These are phyloP conservation scores for Arctium minus DNA, from an alignment of 129 eudicot genomes.

Conservation along the genomic window DNA sequence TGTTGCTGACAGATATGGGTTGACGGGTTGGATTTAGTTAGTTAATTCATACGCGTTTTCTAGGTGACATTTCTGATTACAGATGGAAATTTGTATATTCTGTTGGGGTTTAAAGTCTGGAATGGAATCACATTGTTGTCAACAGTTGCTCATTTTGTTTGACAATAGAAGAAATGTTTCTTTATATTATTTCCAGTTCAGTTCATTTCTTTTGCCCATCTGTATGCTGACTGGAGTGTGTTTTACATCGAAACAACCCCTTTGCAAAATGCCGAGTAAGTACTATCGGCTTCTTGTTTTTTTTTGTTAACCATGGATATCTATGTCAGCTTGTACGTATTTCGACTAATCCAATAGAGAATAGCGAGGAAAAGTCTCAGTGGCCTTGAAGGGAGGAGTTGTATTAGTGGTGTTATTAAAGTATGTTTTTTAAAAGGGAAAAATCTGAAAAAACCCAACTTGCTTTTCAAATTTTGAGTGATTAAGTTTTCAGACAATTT, in stretches of 20 bases:
- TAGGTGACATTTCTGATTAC: neutral
- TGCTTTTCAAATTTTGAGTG: too few species aligned
- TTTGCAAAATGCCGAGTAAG: neutral
- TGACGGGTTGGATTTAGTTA: constrained; percentile 72
- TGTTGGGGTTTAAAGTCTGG: neutral
- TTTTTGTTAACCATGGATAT: neutral
- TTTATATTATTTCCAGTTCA: neutral
- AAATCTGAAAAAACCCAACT: too few species aligned
- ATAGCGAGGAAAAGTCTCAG: too few species aligned
- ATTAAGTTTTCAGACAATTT: too few species aligned
- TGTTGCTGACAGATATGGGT: constrained; percentile 78
- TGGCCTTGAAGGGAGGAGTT: too few species aligned
- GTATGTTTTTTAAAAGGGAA: too few species aligned
- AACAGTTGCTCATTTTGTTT: neutral
- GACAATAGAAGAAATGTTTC: neutral
- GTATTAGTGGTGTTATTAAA: neutral
- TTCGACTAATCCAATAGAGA: too few species aligned
- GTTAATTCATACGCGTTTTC: neutral
- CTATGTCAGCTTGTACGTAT: too few species aligned
- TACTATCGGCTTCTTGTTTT: neutral
- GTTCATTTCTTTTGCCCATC: neutral
- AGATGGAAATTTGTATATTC: neutral
- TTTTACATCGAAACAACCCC: neutral
- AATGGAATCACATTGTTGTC: constrained; percentile 15
- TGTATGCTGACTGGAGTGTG: neutral